Evolutionary conservation across 441 rosid genomes (phyloP), one percentile per base, ranked within the genome.

Genomic region (Gossypium trilobum): DNA sequence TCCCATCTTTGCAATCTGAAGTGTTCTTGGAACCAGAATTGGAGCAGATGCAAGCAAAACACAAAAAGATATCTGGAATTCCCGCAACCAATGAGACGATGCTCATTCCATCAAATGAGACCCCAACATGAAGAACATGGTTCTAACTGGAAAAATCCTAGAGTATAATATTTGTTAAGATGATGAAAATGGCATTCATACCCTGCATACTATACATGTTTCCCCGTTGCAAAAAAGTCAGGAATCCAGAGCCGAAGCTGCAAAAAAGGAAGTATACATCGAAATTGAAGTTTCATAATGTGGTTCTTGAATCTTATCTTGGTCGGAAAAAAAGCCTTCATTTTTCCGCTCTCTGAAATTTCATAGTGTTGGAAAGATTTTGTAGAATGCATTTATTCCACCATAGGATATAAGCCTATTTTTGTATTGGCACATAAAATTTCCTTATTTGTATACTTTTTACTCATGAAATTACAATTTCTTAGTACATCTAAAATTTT

Each of bases 11-110:
- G 62, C 88, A 84, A 73, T 77, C 86, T 4, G 95, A 89, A 79
- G 85, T 89, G 23, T 87, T 87, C 73, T 84, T 85, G 0, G 80
- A 83, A 50, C 80, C 83, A n/a, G 94, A 87, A 54, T 54, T 79
- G 44, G 84, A 81, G 72, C 83, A 79, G 76, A 57, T 81, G 74
- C 83, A 81, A 79, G 82, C 77, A 67, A 78, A 85, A 74, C 84
- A 80, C 11, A 72, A 75, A 0, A 78, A 72, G 71, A 60, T 78
- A 1, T 73, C 48, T 22, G 83, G 59, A 33, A 5, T 68, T 60
- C 74, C 73, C 46, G 70, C 17, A 23, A 17, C 77, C 44, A 75
- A 69, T 19, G 78, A 50, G 25, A 50, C 72, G 2, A 64, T 7
- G 44, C 55, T 52, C 51, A 73, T 74, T 68, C 77, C 70, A 14